phyloP scores from a whole-genome alignment of 2,329 filamentous ascomycete species.

The Fusarium sp. region DNA sequence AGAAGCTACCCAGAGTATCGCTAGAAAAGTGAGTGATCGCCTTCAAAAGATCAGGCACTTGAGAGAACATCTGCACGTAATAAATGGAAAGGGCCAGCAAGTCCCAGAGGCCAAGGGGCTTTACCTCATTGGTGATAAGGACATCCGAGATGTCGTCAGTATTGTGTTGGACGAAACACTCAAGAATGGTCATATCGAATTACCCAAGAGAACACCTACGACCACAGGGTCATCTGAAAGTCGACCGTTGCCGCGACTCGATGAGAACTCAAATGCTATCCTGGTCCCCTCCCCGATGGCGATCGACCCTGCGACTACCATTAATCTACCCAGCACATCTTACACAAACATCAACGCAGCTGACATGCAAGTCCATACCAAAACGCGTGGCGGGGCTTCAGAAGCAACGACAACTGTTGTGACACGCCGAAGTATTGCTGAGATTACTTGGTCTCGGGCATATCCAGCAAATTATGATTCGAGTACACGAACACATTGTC shows the following conservation, averaged over 20 bases:
- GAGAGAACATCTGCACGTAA: slow-evolving; percentile 25
- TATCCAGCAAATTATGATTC: slow-evolving; percentile 6
- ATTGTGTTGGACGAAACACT: slow-evolving; percentile 33
- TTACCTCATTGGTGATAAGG: slow-evolving; percentile 39
- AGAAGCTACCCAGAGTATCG: slow-evolving; percentile 21
- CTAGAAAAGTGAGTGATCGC: slow-evolving; percentile 35
- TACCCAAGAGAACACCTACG: slow-evolving; percentile 3
- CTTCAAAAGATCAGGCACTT: slow-evolving; percentile 30
- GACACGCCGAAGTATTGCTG: slow-evolving; percentile 45
- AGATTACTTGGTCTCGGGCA: slow-evolving; percentile 46
- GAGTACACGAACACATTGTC: slow-evolving; percentile 2
- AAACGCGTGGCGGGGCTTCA: slow-evolving; percentile 22
- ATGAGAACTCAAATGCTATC: slow-evolving; percentile 39
- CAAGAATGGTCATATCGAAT: background rate
- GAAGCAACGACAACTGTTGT: slow-evolving; percentile 44
- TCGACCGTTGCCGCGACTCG: slow-evolving; percentile 30
- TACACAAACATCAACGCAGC: slow-evolving; percentile 41
- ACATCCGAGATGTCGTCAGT: slow-evolving; percentile 40
- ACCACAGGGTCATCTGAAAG: slow-evolving; percentile 7
- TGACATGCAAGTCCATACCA: slow-evolving; percentile 39
- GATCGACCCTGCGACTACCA: slow-evolving; percentile 49
- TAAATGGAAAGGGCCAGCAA: slow-evolving; percentile 21
- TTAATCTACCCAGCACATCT: slow-evolving; percentile 47
- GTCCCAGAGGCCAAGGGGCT: slow-evolving; percentile 19
- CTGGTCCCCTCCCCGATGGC: slow-evolving; percentile 34